phyloP scores from a whole-genome alignment of 2,329 filamentous ascomycete species.

The Sclerotinia glacialis region DNA sequence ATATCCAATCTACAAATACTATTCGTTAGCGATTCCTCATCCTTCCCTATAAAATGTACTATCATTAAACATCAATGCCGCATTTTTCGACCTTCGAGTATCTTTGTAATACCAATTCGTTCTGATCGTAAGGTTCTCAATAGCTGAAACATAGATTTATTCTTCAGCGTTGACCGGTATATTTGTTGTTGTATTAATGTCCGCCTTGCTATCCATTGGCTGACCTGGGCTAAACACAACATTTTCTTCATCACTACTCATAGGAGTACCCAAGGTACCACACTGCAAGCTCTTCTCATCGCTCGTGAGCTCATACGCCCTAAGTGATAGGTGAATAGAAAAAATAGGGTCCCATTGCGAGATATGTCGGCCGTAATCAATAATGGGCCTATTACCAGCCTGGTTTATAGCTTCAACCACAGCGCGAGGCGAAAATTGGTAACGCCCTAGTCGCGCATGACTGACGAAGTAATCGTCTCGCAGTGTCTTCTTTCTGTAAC shows the following conservation, averaged over 20 bases:
- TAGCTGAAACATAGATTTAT: background rate
- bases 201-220: background rate
- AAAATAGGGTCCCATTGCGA: background rate
- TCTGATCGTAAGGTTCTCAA: background rate
- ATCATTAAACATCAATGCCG: background rate
- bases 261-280: too few relatives aligned
- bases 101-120: background rate
- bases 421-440: background rate
- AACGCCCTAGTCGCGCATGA: background rate
- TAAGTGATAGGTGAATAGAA: background rate
- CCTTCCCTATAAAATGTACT: background rate
- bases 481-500: background rate
- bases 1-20: slow-evolving; percentile 20
- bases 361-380: background rate
- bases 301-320: background rate
- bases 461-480: background rate
- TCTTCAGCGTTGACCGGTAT: background rate
- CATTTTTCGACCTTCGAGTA: background rate
- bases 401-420: background rate
- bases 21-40: slow-evolving; percentile 23
- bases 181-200: background rate
- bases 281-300: background rate
- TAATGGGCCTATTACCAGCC: background rate
- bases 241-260: background rate
- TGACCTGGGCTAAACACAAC: background rate